Evolutionary conservation across 441 rosid genomes (phyloP), one percentile per base, ranked within the genome.

Genomic region (Omphalea diandra): DNA sequence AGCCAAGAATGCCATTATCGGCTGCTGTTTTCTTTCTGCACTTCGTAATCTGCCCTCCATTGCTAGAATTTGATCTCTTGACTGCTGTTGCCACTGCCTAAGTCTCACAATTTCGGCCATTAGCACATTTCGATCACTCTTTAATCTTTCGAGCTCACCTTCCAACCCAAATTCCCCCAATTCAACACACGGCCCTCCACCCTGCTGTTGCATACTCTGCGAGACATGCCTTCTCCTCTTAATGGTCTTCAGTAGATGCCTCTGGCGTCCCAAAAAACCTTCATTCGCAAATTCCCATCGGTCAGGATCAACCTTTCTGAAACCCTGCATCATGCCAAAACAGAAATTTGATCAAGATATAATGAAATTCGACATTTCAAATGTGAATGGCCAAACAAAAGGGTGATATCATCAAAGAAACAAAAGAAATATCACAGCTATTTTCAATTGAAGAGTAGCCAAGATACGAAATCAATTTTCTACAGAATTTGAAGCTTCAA

Each of bases 281-380:
- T 91, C 98, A 33, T 87, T 90, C 2, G 96, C 95, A 49, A 94
- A 94, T 76, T 91, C 97, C 96, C 97, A 94, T 41, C 85, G 75
- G 56, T 94, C 97, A 12, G 97, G 91, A 83, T 94, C 94, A 33
- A 94, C 81, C 80, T 91, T 94, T 78, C 87, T 82, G 60, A 94
- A 91, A 32, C 98, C 98, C 97, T 94, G 80, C 75, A 77, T 32
- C 73, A 60, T 43, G 4, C 31, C 49, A 22, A 40, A 22, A 70
- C 27, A 74, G 15, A 14, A 49, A 41, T 35, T 32, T 10, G 26
- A 70, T 61, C 40, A 57, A 18, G 29, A 70, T 36, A 17, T 0
- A 5, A n/a, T 7, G 36, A 47, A 36, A 50, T 47, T 11, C 8
- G 26, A 49, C 40, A 31, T 20, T 31, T 3, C 41, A 18, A 52